Conservation (phyloP, 495 filamentous ascomycete species). For the Extremus antarcticus region DNA sequence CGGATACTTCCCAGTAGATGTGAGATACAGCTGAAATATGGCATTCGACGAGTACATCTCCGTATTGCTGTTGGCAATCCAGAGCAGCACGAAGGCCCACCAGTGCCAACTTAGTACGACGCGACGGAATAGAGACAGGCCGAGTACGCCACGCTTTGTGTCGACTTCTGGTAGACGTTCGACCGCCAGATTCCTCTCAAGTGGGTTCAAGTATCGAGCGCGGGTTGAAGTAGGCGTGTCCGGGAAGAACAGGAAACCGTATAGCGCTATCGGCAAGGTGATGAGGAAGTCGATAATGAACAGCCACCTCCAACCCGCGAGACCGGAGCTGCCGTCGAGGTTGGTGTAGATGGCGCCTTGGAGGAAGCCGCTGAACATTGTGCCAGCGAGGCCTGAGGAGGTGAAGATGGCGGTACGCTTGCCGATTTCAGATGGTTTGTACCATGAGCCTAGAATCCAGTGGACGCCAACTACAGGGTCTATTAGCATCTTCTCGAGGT, state of each 20-base stretch:
- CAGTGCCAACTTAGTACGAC: slow-evolving; percentile 38
- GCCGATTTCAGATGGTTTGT: slow-evolving; percentile 51
- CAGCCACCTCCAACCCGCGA: slow-evolving; percentile 56
- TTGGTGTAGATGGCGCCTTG: slow-evolving; percentile 48
- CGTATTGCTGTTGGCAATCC: slow-evolving; percentile 40
- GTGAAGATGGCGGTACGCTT: slow-evolving; percentile 45
- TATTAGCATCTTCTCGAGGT: too few relatives aligned
- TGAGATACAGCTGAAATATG: slow-evolving; percentile 37
- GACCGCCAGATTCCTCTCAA: neutral
- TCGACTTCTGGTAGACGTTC: neutral
- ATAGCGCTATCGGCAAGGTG: slow-evolving; percentile 48
- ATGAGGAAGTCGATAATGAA: slow-evolving; percentile 47
- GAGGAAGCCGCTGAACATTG: slow-evolving; percentile 44
- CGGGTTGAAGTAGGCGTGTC: slow-evolving; percentile 46
- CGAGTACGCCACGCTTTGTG: slow-evolving; percentile 1
- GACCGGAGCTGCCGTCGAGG: slow-evolving; percentile 40
- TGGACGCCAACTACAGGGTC: slow-evolving; percentile 55
- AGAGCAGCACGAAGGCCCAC: slow-evolving; percentile 41
- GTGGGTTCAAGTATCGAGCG: slow-evolving; percentile 29
- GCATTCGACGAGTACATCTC: slow-evolving; percentile 42
- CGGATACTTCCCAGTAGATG: slow-evolving; percentile 33
- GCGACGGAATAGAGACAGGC: neutral
- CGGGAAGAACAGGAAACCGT: slow-evolving; percentile 48
- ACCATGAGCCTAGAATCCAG: slow-evolving; percentile 59
- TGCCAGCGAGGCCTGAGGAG: slow-evolving; percentile 30